Evolutionary conservation across 345 rosid species (phyloP).

Genomic region (Bruguiera parviflora): DNA sequence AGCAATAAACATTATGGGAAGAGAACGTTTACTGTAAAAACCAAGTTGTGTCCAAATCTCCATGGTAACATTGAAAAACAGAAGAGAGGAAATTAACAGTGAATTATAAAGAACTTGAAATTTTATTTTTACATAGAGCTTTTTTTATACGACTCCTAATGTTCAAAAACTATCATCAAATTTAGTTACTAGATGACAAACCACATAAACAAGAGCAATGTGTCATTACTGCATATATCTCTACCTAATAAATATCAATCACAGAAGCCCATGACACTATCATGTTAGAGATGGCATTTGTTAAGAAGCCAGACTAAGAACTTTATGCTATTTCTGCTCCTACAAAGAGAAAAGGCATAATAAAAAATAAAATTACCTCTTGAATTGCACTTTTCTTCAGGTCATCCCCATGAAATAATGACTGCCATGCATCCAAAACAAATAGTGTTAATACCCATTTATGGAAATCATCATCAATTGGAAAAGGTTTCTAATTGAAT

Average conservation of each 20-base stretch:
- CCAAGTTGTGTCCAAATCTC: too few species aligned
- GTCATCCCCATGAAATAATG: slow-evolving; percentile 72
- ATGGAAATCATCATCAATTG: neutral
- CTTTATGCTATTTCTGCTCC: neutral
- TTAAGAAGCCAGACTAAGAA: neutral
- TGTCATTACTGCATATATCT: too few species aligned
- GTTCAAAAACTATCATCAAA: too few species aligned
- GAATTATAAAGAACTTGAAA: too few species aligned
- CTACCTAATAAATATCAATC: neutral
- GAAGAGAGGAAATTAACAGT: too few species aligned
- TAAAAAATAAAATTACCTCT: slow-evolving; percentile 49
- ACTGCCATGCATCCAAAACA: slow-evolving; percentile 45
- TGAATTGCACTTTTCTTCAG: slow-evolving; percentile 72
- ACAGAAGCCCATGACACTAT: neutral
- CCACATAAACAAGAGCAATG: too few species aligned
- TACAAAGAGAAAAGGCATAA: neutral
- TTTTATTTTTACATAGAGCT: too few species aligned
- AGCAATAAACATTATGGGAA: too few species aligned
- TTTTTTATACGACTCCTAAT: too few species aligned
- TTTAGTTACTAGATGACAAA: neutral
- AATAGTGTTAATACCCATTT: slow-evolving; percentile 16
- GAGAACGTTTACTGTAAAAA: too few species aligned
- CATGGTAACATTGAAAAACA: too few species aligned
- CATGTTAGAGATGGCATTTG: neutral
- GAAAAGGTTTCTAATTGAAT: too few species aligned